These are phyloP conservation scores for Medicago lupulina DNA, from an alignment of 306 rosid genomes.

Conservation along the genomic window DNA sequence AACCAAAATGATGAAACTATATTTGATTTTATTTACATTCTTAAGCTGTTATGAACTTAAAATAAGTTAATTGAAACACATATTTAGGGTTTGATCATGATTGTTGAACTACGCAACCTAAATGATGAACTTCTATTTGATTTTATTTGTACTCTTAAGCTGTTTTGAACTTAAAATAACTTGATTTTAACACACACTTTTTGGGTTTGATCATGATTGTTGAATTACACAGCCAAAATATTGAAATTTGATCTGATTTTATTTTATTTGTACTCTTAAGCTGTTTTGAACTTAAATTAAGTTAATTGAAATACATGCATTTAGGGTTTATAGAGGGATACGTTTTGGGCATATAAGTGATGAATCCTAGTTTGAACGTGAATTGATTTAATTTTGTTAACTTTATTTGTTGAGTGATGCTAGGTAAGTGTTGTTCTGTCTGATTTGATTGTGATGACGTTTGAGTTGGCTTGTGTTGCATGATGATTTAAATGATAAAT, in stretches of 20 bases:
- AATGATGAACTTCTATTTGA: too few species aligned
- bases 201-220: too few species aligned
- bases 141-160: not conserved
- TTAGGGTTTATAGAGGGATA: too few species aligned
- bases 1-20: conserved; percentile 8
- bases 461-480: conserved; percentile 26
- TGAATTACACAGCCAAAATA: too few species aligned
- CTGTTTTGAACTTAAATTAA: too few species aligned
- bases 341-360: too few species aligned
- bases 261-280: too few species aligned
- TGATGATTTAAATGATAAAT: conserved; percentile 20
- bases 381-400: conserved; percentile 16
- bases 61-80: not conserved
- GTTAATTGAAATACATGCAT: too few species aligned
- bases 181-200: not conserved
- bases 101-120: too few species aligned
- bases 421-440: conserved; percentile 13
- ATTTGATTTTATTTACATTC: not conserved
- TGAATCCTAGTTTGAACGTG: conserved; percentile 17
- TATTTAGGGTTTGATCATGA: too few species aligned
- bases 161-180: conserved; percentile 7
- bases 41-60: conserved; percentile 1
- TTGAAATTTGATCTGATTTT: too few species aligned
- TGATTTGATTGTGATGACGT: conserved; percentile 31
- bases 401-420: conserved; percentile 7